These are phyloP conservation scores for Prunus yedoensis DNA, from an alignment of 331 rosid species.

Conservation along the genomic window DNA sequence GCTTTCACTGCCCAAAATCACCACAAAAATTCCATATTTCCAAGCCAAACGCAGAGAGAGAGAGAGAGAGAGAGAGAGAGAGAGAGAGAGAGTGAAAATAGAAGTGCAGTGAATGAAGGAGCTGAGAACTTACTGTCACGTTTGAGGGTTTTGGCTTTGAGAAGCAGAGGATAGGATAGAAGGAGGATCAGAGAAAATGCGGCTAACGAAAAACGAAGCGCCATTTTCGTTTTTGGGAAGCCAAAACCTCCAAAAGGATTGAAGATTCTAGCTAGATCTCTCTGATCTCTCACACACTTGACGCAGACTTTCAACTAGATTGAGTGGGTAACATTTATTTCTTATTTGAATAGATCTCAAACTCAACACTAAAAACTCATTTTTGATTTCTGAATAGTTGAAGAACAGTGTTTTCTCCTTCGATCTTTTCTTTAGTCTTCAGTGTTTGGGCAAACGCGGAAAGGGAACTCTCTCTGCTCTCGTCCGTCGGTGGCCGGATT, in stretches of 20 bases:
- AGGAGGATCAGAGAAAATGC: slow-evolving; percentile 40
- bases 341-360: not conserved
- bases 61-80: not conserved
- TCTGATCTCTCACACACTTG: not conserved
- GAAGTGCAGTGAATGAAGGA: not conserved
- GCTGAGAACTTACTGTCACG: slow-evolving; percentile 68
- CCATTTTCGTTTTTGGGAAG: slow-evolving; percentile 32
- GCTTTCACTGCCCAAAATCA: slow-evolving; percentile 67
- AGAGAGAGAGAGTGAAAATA: not conserved
- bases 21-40: not conserved
- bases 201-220: slow-evolving; percentile 32
- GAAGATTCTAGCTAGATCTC: not conserved
- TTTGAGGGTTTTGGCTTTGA: slow-evolving; percentile 73
- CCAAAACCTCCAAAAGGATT: not conserved
- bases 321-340: not conserved
- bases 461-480: not conserved
- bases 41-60: not conserved
- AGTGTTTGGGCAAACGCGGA: slow-evolving; percentile 6
- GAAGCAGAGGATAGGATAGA: slow-evolving; percentile 30
- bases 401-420: not conserved
- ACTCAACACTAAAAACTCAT: not conserved
- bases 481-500: not conserved
- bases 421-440: not conserved
- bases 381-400: not conserved
- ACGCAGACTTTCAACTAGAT: not conserved